Base-by-base conservation (phyloP, 1,139 yeast species). In the Yamadazyma sp. region DNA sequence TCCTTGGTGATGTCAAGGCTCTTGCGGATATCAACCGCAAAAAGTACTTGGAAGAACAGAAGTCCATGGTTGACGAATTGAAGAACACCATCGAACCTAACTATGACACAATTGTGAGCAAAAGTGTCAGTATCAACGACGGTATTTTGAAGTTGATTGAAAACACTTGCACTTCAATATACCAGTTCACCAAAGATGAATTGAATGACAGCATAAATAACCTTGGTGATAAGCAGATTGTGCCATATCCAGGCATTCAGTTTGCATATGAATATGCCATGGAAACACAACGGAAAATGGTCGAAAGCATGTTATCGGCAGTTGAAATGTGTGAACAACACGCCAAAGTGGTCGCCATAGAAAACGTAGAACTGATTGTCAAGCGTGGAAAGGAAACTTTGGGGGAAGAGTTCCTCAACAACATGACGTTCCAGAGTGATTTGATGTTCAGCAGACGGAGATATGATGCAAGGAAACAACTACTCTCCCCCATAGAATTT, bases 361-460 rank as follows among this genome's bases (percentile, higher is more conserved):
- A 59, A 5, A 77, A 79, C 11, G 92, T 91, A 20, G 74, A 74
- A 6, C 73, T 77, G 33, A 82, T 92, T 44, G 79, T 79, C 42
- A 54, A 61, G n/a, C 53, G 83, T 27, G 98, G 96, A 1, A 75
- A 76, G 43, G 68, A 59, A 2, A 65, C 72, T 5, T 58, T 83
- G 47, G 81, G 83, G 4, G 79, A 78, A 27, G 85, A 81, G 28
- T 77, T 75, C 44, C 66, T 81, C 64, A 74, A 66, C 36, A 82
- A 81, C 45, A 83, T 84, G 47, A 76, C 75, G 9, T 91, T 92
- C 64, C 79, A 86, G 42, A 77, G 87, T 12, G 84, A 81, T 18
- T 74, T 85, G 36, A 92, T 92, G 98, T 92, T 89, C 52, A 77
- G 88, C 3, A 79, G 91, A 50, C 74, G 75, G 41, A 77, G 75